Percentiles rank a stretch among this genome's conserved stretches.
phyloP scores from a whole-genome alignment of 2,329 filamentous ascomycete genomes.

The Phoma herbarum region DNA sequence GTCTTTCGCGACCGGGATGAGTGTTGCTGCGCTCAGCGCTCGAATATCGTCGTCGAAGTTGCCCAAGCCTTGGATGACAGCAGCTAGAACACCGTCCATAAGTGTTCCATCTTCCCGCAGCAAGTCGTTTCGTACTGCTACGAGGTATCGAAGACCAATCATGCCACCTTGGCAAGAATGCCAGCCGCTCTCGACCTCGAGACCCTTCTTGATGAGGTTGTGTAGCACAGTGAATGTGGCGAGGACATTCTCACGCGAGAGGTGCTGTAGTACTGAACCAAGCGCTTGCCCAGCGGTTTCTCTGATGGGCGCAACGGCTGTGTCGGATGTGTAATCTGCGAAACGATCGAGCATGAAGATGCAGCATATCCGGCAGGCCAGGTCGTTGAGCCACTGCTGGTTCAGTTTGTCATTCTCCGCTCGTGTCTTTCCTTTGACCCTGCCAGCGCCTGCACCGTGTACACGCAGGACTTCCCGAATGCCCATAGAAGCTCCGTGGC shows the following conservation, averaged over 20 bases:
- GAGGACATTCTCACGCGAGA: conserved; percentile 80
- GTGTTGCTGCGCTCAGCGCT: conserved; percentile 94
- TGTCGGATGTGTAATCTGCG: conserved; percentile 97
- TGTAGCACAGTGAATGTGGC: conserved; percentile 85
- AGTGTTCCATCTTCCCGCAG: conserved; percentile 83
- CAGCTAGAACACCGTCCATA: conserved; percentile 90
- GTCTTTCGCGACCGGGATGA: conserved; percentile 95
- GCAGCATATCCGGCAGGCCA: conserved; percentile 93
- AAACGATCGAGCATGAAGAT: conserved; percentile 98
- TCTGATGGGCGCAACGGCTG: conserved; percentile 92
- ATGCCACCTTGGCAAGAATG: conserved; percentile 97
- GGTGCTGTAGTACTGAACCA: conserved; percentile 85
- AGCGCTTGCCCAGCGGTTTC: conserved; percentile 95
- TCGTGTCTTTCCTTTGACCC: conserved; percentile 73
- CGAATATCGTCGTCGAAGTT: conserved; percentile 95
- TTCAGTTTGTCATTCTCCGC: conserved; percentile 82
- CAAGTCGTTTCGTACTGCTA: conserved; percentile 92
- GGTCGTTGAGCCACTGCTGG: conserved; percentile 86
- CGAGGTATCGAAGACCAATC: conserved; percentile 94
- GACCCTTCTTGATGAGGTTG: conserved; percentile 86
- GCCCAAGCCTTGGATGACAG: conserved; percentile 93
- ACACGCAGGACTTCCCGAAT: conserved; percentile 88
- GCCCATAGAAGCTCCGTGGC: conserved; percentile 95
- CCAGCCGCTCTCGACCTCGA: conserved; percentile 73
- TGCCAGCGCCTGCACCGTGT: conserved; percentile 89